Evolutionary conservation across 2,329 filamentous ascomycete species (phyloP), one percentile per base, ranked within the genome.

Genomic region (Aschersonia sp.): DNA sequence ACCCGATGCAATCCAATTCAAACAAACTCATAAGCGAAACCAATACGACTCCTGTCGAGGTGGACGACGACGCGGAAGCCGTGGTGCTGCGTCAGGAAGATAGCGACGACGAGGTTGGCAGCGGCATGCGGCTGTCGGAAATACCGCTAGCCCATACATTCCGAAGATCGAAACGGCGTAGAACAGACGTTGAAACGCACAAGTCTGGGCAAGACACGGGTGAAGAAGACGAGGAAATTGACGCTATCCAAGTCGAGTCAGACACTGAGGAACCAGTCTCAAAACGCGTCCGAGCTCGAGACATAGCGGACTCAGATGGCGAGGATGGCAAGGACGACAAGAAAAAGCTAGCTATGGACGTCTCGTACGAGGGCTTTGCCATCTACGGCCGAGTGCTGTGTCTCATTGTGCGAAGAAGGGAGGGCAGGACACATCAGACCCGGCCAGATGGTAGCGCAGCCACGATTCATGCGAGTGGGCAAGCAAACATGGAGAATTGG

Each of bases 301-400:
- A 51, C 32, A 56, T 48, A 35, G 53, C 47, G 6, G 61, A 59
- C 45, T 54, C 53, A 35, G 58, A 59, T 45, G 52, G 47, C 30
- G 65, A 60, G 20, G 49, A 47, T 31, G 61, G 61, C 20, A 61
- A 63, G 7, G 80, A 85, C 49, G 85, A 94, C 59, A 94, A 96
- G 68, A 96, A 98, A 71, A 97, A 96, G 64, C 68, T 94, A 56
- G 78, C 77, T 28, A 78, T 96, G 70, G 82, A 84, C 52, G 92
- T 91, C 30, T 82, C 81, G 10, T 98, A 97, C 65, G 89, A 97
- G 58, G 91, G 92, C 6, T 97, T 97, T 66, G 86, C 84, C 57
- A 96, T 98, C 59, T 94, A 95, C 66, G 89, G 92, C 9, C 84
- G 88, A 55, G 88, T 95, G 44, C 71, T 98, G 30, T 97, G 89